Conservation (phyloP, 2,329 filamentous ascomycete species). For the Neofusicoccum sp. region DNA sequence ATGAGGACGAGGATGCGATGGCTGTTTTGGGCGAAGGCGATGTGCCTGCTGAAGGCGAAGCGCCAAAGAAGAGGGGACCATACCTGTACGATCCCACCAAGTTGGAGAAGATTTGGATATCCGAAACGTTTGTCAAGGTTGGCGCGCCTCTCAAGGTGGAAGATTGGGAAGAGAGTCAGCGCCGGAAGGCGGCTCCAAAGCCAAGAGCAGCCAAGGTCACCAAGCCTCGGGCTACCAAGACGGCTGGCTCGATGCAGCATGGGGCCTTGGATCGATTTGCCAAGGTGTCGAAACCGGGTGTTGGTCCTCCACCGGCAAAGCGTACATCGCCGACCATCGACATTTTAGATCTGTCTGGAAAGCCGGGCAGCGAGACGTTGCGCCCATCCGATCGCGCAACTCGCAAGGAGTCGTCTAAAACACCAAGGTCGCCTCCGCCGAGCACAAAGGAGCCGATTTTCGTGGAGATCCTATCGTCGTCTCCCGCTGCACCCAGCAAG, state of each 20-base stretch:
- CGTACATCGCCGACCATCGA: not conserved
- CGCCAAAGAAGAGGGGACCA: conserved; percentile 41
- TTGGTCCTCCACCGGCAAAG: not conserved
- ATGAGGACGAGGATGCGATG: conserved; percentile 25
- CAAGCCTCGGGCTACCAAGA: conserved; percentile 1
- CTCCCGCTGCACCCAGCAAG: not conserved
- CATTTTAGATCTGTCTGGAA: conserved; percentile 5
- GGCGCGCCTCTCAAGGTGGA: conserved; percentile 65
- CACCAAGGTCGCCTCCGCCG: not conserved
- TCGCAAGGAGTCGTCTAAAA: not conserved
- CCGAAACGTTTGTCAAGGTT: conserved; percentile 61
- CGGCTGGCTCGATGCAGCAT: not conserved
- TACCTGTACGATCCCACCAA: conserved; percentile 63
- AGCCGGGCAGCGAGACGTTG: not conserved
- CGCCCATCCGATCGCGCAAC: not conserved
- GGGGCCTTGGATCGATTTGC: conserved; percentile 10
- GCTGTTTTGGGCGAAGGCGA: conserved; percentile 29
- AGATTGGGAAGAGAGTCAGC: conserved; percentile 58
- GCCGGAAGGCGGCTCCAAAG: conserved; percentile 17
- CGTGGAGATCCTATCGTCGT: conserved; percentile 4
- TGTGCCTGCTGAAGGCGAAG: conserved; percentile 29
- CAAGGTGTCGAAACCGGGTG: not conserved
- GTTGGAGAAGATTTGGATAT: conserved; percentile 66
- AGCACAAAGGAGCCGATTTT: not conserved
- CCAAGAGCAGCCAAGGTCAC: conserved; percentile 1